Evolutionary conservation across 2,329 filamentous ascomycete genomes (phyloP).

Genomic region (Fusarium phyllophilum): DNA sequence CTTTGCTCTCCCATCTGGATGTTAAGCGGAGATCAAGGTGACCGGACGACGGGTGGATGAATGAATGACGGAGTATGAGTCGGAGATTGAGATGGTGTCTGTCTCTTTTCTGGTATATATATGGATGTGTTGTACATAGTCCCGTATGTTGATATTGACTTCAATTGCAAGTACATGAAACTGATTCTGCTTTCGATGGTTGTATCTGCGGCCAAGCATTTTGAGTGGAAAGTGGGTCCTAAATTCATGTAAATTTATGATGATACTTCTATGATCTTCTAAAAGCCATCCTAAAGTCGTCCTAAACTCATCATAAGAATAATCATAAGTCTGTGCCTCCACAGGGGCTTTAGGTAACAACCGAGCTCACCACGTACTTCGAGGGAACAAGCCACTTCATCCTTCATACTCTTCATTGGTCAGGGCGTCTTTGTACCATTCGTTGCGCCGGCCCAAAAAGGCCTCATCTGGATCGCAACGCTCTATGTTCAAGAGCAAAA

Average conservation of each 20-base stretch:
- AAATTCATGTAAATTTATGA: background rate
- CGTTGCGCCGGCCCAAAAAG: no score
- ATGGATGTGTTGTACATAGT: constrained; percentile 3
- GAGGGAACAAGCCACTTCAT: no score
- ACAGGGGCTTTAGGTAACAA: no score
- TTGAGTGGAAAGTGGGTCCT: background rate
- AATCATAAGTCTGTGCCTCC: background rate
- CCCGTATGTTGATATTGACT: background rate
- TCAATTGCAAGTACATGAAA: background rate
- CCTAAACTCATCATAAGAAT: background rate
- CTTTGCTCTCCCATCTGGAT: constrained; percentile 43
- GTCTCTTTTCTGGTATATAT: background rate
- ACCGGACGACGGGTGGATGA: background rate
- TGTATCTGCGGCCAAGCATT: no score
- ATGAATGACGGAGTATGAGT: background rate
- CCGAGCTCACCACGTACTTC: no score
- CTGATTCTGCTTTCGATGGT: background rate
- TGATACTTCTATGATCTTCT: fast-evolving
- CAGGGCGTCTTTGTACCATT: no score
- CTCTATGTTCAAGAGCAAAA: no score
- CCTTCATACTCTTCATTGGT: no score
- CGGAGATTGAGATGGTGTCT: background rate
- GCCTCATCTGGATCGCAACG: no score
- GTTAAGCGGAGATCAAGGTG: constrained; percentile 10
- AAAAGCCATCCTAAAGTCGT: background rate